phyloP scores from a whole-genome alignment of 495 filamentous ascomycete species.

The Schizothecium vesticola region DNA sequence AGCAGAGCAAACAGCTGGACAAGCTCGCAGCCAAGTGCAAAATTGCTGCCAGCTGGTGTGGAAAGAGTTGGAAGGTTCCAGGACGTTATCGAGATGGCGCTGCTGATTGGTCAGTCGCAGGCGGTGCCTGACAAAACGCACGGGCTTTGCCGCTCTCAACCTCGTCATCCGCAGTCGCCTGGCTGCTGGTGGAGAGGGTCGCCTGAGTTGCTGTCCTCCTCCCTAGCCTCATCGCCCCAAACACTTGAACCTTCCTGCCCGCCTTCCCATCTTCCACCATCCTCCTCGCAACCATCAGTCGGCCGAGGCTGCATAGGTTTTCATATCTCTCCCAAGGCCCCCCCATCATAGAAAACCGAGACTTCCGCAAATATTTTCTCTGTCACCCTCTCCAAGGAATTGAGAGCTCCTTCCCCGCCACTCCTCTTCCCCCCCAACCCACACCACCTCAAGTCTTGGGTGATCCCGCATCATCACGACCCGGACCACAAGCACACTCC shows the following conservation, averaged over 20 bases:
- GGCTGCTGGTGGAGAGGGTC: conserved; percentile 7
- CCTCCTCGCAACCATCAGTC: background rate
- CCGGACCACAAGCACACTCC: conserved; percentile 6
- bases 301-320: background rate
- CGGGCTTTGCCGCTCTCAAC: conserved; percentile 34
- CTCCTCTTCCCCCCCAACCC: background rate
- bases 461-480: conserved; percentile 8
- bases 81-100: background rate
- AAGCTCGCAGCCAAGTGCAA: background rate
- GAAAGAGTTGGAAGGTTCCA: conserved; percentile 24
- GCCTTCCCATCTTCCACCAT: background rate
- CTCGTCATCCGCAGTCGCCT: conserved; percentile 38
- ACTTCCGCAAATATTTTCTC: background rate
- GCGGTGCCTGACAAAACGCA: conserved; percentile 22
- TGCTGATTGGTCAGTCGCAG: conserved; percentile 16
- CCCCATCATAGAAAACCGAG: background rate
- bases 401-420: background rate
- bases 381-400: background rate
- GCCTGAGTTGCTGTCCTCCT: conserved; percentile 17
- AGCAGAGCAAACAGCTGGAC: background rate
- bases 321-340: background rate
- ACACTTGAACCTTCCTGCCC: background rate
- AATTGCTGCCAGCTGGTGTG: conserved; percentile 12
- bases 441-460: background rate
- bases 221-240: conserved; percentile 7